Evolutionary conservation across 192 early-diverging fungal genomes (phyloP), one percentile per base, ranked within the genome.

Genomic region (Coemansia sp.): DNA sequence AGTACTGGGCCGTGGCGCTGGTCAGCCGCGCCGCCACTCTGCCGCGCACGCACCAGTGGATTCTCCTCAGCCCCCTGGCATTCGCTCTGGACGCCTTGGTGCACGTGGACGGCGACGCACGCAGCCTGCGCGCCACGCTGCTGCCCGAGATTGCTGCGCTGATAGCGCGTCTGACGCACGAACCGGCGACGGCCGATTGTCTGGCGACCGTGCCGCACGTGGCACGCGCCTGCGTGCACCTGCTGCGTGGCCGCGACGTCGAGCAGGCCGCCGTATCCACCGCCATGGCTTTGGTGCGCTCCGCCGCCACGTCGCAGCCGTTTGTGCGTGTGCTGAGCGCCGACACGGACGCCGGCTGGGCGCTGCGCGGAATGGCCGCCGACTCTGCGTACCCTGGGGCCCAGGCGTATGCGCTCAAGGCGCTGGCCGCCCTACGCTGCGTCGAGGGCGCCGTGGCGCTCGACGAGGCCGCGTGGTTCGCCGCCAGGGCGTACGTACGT

Each of bases 1-100:
- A 69, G 33, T 64, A 68, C 45, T 79, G 76, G 66, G 55, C 58
- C 40, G 49, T 73, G 13, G 55, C 59, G 27, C 66, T 79, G 49
- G 57, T 69, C 37, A 59, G 60, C 30, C 57, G 55, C 4, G 53
- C 64, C 9, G 52, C 76, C 7, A 24, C 50, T 13, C 56, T 43
- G 27, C 60, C 64, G 42, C n/a, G 50, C 9, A 59, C 70, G n/a
- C 76, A 79, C 59, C 21, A 19, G 45, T 73, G 70, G 66, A 72
- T 79, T 7, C 22, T 79, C 18, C 53, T 21, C 39, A 73, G 76
- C 45, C 70, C 76, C 11, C 40, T 79, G 33, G 54, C 62, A 12
- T 57, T 22, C 18, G 56, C 49, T 2, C 50, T 79, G 21, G 39
- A 30, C n/a, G 50, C 15, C 9, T 53, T 72, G 54, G 47, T 58